Evolutionary conservation across 2,329 filamentous ascomycete genomes (phyloP).

Genomic region (Fusarium caatingaense): DNA sequence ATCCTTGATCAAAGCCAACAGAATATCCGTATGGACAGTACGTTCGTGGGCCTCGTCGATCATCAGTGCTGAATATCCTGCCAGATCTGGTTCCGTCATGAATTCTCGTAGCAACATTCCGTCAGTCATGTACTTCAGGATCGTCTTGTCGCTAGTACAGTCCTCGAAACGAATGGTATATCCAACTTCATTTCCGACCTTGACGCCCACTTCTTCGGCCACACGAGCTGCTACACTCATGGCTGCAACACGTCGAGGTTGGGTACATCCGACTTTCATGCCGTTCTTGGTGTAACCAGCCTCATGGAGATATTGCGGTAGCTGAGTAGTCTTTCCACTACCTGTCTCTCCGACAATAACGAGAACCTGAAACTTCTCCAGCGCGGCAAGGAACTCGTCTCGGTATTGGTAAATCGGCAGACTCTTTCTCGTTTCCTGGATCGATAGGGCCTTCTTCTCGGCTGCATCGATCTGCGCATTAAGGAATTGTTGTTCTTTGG

Average conservation of each 20-base stretch:
- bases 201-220: conserved; percentile 90
- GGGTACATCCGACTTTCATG: conserved; percentile 90
- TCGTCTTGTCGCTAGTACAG: conserved; percentile 88
- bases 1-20: conserved; percentile 90
- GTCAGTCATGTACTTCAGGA: conserved; percentile 97
- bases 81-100: conserved; percentile 86
- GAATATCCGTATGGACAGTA: conserved; percentile 89
- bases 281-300: conserved; percentile 88
- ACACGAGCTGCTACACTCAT: conserved; percentile 98
- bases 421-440: conserved; percentile 91
- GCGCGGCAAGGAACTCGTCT: conserved; percentile 85
- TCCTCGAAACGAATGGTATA: conserved; percentile 97
- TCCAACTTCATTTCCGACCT: conserved; percentile 90
- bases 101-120: conserved; percentile 93
- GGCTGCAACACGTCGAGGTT: conserved; percentile 92
- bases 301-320: conserved; percentile 93
- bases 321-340: conserved; percentile 93
- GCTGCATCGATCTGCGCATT: conserved; percentile 87
- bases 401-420: conserved; percentile 91
- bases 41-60: conserved; percentile 98
- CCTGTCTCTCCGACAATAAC: conserved; percentile 96
- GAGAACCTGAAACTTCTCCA: conserved; percentile 86
- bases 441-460: conserved; percentile 86
- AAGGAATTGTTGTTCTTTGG: conserved; percentile 81
- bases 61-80: conserved; percentile 88